Base-by-base conservation (phyloP, 23 red algal genomes). In the Gracilaria caudata region DNA sequence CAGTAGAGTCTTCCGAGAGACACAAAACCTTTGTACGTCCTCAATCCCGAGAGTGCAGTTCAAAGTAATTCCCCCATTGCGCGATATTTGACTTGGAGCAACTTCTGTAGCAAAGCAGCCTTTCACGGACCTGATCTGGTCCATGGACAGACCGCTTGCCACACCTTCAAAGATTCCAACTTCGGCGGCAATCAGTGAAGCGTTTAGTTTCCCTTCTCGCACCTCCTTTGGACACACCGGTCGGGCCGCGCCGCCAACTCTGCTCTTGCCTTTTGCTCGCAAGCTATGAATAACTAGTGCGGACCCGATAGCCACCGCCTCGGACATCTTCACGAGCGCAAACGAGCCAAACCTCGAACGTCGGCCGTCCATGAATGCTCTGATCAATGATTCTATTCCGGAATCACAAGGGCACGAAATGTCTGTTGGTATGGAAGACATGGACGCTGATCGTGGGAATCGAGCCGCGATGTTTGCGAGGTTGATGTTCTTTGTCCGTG, bases 121-220 rank as follows among this genome's bases (percentile, higher is more conserved):
- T 41, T 86, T 86, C 60, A 93, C 79, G 0, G 79, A 77, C 26
- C 80, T 43, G 29, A 93, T 80, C 24, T 85, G 90, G 58, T 81
- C 90, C 68, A 85, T 80, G 17, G 80, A 80, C 14, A 93, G 57
- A 10, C 80, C 80, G 57, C 80, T 59, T 4, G 82, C 81, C 11
- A 93, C 90, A 9, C 90, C 90, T 24, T 86, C 80, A 72, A 86
- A 93, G 56, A 86, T 87, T 29, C 90, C 90, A 25, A 71, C 77
- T 58, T 93, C 90, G 0, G 90, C 90, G 14, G 82, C 90, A 60
- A 86, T 65, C 25, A 93, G 57, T 4, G 90, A 43, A 7, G 73
- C 80, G 29, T 84, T 86, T 71, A 93, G 61, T 36, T 84, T 92
- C 36, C 79, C 79, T 77, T 92, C 81, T 28, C 89, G 11, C 21